Evolutionary conservation across 176 grass and related monocot species (phyloP).

Genomic region (Zizania latifolia): DNA sequence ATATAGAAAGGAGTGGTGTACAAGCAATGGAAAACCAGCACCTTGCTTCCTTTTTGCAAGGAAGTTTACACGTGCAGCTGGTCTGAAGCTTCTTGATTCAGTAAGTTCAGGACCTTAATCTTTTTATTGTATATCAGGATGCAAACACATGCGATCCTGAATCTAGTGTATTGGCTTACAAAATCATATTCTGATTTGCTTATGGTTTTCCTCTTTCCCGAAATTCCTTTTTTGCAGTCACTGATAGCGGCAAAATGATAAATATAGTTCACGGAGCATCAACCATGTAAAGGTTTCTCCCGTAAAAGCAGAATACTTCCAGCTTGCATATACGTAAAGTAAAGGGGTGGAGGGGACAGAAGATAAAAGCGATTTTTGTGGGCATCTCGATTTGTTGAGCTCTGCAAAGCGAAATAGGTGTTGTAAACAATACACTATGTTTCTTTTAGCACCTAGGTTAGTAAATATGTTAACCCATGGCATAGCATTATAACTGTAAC

Average conservation of each 20-base stretch:
- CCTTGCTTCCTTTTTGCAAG: conserved; percentile 96
- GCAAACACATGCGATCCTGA: not conserved
- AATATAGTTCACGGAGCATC: conserved; percentile 22
- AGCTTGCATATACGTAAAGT: conserved; percentile 25
- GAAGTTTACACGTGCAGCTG: conserved; percentile 84
- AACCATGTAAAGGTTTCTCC: conserved; percentile 21
- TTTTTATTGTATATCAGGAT: not conserved
- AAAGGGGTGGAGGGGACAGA: not conserved
- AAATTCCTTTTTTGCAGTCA: conserved; percentile 27
- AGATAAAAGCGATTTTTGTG: conserved; percentile 10
- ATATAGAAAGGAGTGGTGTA: conserved; percentile 92
- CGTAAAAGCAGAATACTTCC: conserved; percentile 17
- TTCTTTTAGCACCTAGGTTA: conserved; percentile 24
- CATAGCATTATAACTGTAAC: conserved; percentile 27
- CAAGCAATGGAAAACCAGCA: conserved; percentile 62
- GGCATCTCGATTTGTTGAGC: conserved; percentile 15
- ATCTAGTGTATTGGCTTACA: not conserved
- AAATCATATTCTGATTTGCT: not conserved
- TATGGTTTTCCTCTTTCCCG: not conserved
- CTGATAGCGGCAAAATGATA: conserved; percentile 42
- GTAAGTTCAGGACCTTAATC: conserved; percentile 33
- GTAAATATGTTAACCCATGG: conserved; percentile 14
- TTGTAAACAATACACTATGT: conserved; percentile 21
- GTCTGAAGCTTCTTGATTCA: conserved; percentile 68
- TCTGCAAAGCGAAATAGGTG: conserved; percentile 18